Conservation (phyloP, 345 rosid genomes). For the Populus euphratica region DNA sequence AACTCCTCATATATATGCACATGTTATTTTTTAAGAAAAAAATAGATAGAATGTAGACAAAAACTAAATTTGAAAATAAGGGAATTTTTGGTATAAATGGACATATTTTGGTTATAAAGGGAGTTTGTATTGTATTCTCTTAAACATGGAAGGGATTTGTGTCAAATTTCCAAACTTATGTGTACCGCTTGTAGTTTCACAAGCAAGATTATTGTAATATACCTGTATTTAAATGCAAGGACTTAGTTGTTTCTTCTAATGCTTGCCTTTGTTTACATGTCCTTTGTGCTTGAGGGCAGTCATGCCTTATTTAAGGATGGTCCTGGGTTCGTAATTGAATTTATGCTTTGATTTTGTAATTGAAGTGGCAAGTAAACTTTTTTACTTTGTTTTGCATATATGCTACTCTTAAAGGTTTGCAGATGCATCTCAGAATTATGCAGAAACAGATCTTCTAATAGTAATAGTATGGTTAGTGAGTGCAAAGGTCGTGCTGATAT, state of each 20-base stretch:
- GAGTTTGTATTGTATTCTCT: no score
- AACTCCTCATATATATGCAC: no score
- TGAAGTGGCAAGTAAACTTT: conserved; percentile 2
- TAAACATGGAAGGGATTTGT: no score
- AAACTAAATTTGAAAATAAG: no score
- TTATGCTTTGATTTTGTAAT: not conserved
- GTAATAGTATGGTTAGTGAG: conserved; percentile 61
- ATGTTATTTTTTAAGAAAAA: no score
- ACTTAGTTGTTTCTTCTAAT: conserved; percentile 1
- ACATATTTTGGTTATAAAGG: no score
- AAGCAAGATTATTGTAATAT: no score
- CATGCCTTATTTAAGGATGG: not conserved
- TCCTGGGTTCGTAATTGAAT: conserved; percentile 8
- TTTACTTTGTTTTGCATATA: conserved; percentile 12
- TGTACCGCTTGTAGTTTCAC: no score
- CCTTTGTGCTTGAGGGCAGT: not conserved
- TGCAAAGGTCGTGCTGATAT: conserved; percentile 78
- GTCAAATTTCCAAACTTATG: no score
- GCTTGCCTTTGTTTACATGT: not conserved
- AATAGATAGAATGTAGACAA: no score
- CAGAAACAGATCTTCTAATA: conserved; percentile 55
- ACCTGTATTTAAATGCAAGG: no score
- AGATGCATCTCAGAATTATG: conserved; percentile 92
- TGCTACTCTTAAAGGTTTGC: conserved; percentile 65
- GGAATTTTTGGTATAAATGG: no score